Percentiles rank a stretch among this genome's conserved stretches.
phyloP scores from a whole-genome alignment of 1,139 yeast genomes.

The Neolecta irregularis region DNA sequence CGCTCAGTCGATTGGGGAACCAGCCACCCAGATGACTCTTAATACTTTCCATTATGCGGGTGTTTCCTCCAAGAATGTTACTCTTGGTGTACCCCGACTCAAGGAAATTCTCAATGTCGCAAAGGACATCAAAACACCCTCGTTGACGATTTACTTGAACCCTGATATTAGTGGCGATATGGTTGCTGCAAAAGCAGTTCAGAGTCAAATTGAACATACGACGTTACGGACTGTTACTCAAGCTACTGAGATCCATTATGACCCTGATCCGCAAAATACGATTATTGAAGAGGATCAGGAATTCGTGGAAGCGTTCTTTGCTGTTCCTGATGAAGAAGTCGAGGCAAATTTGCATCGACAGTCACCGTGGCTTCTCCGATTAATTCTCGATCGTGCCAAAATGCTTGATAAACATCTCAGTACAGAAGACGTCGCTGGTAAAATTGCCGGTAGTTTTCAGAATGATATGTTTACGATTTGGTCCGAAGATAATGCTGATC shows the following conservation, averaged over 20 bases:
- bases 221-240: conserved; percentile 88
- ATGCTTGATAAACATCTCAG: conserved; percentile 96
- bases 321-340: conserved; percentile 94
- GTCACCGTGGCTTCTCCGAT: conserved; percentile 93
- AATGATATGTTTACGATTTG: conserved; percentile 93
- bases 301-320: conserved; percentile 91
- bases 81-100: conserved; percentile 98
- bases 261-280: conserved; percentile 93
- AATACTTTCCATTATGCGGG: conserved; percentile 99
- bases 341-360: conserved; percentile 87
- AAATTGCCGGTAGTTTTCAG: conserved; percentile 82
- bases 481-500: conserved; percentile 98
- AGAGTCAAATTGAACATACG: conserved; percentile 94
- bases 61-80: conserved; percentile 97
- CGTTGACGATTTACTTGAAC: conserved; percentile 76
- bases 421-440: conserved; percentile 96
- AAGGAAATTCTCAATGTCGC: conserved; percentile 98
- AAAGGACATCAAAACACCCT: conserved; percentile 96
- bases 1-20: conserved; percentile 99
- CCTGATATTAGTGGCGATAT: conserved; percentile 72
- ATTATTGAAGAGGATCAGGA: conserved; percentile 93
- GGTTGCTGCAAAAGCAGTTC: conserved; percentile 85
- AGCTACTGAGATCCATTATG: conserved; percentile 93
- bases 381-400: conserved; percentile 94
- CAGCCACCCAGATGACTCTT: conserved; percentile 98